A percentile compares a stretch with the other conserved stretches of the same genome.
Conservation (phyloP, 2,329 filamentous ascomycete genomes). For the Stemphylium lycopersici region DNA sequence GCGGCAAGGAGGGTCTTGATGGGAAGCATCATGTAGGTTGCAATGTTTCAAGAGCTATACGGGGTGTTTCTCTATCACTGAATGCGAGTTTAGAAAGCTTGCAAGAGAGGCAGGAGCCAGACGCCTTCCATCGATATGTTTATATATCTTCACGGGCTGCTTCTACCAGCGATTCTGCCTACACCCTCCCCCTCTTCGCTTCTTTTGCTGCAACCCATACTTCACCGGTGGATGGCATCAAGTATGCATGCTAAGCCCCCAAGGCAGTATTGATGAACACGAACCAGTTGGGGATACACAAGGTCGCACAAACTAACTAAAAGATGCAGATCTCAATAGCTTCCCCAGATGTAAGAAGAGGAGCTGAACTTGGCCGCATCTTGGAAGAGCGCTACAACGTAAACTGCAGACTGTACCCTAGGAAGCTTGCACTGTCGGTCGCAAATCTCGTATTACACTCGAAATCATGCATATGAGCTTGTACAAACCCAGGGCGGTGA, state of each 20-base stretch:
- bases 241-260: background rate
- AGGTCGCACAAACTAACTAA: background rate
- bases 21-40: constrained; percentile 2
- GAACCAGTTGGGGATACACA: background rate
- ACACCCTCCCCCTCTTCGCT: background rate
- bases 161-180: background rate
- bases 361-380: background rate
- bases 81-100: background rate
- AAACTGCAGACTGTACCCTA: too few species aligned
- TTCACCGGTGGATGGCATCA: background rate
- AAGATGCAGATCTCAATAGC: background rate
- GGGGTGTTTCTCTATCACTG: background rate
- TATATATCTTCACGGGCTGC: background rate
- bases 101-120: background rate
- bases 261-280: constrained; percentile 2
- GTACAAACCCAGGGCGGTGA: background rate
- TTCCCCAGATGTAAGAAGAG: background rate
- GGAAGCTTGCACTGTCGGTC: too few species aligned
- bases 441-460: too few species aligned
- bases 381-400: too few species aligned
- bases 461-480: background rate
- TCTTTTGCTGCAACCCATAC: background rate
- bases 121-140: background rate
- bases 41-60: background rate
- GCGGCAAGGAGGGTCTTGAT: constrained; percentile 5